Percentiles rank a stretch among this genome's conserved stretches.
Conservation (phyloP, 148 eudicot species). For the Vaccinium myrtillus region DNA sequence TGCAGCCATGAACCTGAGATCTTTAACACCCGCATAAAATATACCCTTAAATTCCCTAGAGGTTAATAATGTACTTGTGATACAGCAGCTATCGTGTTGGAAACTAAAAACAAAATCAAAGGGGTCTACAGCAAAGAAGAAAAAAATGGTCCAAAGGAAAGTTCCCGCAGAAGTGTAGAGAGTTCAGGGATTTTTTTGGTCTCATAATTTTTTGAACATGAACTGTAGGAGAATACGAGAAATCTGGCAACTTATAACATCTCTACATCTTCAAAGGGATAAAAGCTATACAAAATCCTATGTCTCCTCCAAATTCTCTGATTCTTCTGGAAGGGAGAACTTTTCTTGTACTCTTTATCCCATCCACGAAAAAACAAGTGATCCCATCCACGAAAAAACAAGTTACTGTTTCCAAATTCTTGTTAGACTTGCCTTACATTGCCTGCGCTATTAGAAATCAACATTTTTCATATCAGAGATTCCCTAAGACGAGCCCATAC, state of each 20-base stretch:
- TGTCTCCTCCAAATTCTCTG: background rate
- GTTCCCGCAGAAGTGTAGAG: background rate
- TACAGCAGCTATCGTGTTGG: background rate
- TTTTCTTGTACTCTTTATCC: background rate
- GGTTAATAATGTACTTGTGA: background rate
- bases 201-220: background rate
- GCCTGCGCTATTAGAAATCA: background rate
- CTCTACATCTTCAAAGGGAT: background rate
- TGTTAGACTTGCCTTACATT: background rate
- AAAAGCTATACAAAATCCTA: background rate
- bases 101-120: background rate
- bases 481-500: background rate
- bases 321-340: background rate
- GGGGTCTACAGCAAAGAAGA: background rate
- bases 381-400: background rate
- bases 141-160: background rate
- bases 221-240: background rate
- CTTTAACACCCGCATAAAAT: background rate
- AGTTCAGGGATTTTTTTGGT: background rate
- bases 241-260: background rate
- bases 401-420: background rate
- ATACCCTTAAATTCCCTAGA: constrained; percentile 15
- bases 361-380: background rate
- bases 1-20: background rate
- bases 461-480: background rate